Evolutionary conservation across 2,329 filamentous ascomycete species (phyloP).

Genomic region (Colletotrichum tamarilloi): DNA sequence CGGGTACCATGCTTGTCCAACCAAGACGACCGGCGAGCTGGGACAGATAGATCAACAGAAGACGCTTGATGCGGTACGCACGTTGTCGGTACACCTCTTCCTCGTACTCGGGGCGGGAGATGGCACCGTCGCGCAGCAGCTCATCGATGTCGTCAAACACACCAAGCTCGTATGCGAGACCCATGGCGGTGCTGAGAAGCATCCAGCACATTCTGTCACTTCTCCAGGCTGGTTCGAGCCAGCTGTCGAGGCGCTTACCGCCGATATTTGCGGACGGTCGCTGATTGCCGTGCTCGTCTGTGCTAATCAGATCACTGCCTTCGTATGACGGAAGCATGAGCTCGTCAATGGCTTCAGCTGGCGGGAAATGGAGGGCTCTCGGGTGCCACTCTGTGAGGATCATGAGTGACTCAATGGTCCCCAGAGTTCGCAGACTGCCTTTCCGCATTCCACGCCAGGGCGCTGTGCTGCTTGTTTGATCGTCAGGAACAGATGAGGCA

Average conservation of each 20-base stretch:
- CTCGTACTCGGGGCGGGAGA: constrained; percentile 74
- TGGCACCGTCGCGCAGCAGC: constrained; percentile 67
- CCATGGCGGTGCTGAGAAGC: constrained; percentile 90
- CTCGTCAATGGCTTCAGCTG: constrained; percentile 79
- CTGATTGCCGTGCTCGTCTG: constrained; percentile 55
- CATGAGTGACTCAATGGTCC: constrained; percentile 93
- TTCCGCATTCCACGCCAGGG: constrained; percentile 77
- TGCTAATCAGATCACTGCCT: constrained; percentile 53
- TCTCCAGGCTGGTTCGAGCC: constrained; percentile 95
- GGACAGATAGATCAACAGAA: constrained; percentile 90
- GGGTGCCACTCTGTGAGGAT: constrained; percentile 98
- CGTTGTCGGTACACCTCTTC: constrained; percentile 82
- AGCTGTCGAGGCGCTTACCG: constrained; percentile 89
- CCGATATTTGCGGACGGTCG: constrained; percentile 71
- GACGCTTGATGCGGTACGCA: constrained; percentile 82
- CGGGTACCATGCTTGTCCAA: constrained; percentile 93
- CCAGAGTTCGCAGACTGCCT: constrained; percentile 86
- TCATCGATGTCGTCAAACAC: constrained; percentile 94
- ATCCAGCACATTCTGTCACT: constrained; percentile 98
- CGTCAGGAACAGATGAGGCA: constrained; percentile 48
- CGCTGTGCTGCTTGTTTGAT: constrained; percentile 74
- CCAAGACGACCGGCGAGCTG: constrained; percentile 94
- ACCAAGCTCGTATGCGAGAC: constrained; percentile 91
- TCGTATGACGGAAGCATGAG: constrained; percentile 72
- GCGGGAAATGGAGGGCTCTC: constrained; percentile 91